These are phyloP conservation scores for Backusella morwellensis DNA, from an alignment of 192 early-diverging fungal species.

Conservation along the genomic window DNA sequence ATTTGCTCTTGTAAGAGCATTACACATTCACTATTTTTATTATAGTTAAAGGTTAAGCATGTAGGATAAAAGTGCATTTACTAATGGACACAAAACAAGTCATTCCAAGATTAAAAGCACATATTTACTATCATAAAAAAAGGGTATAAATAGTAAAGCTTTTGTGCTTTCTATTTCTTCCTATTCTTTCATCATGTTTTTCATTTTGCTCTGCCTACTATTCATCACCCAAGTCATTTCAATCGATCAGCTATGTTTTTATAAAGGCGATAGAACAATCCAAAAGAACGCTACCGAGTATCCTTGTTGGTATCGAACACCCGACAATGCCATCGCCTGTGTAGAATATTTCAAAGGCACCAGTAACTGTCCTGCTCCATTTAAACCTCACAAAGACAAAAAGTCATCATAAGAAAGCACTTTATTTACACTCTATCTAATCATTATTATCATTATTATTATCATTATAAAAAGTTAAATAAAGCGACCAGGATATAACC, in stretches of 20 bases:
- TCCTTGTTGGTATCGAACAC: background rate
- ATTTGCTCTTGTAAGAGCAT: no score
- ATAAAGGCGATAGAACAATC: background rate
- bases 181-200: background rate
- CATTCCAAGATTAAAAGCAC: background rate
- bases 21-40: background rate
- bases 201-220: background rate
- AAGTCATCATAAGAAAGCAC: background rate
- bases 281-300: background rate
- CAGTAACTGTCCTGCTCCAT: background rate
- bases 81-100: background rate
- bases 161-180: background rate
- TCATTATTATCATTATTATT: no score
- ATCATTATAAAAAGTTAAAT: no score
- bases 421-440: no score
- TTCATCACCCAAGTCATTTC: background rate
- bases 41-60: background rate
- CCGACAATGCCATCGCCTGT: background rate
- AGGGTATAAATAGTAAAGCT: background rate
- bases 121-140: background rate
- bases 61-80: background rate
- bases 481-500: background rate
- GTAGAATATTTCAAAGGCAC: background rate
- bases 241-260: background rate
- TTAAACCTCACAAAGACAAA: background rate